Evolutionary conservation across 208 protist species (phyloP), one percentile per base, ranked within the genome.

Genomic region (Acanthamoeba royreba): DNA sequence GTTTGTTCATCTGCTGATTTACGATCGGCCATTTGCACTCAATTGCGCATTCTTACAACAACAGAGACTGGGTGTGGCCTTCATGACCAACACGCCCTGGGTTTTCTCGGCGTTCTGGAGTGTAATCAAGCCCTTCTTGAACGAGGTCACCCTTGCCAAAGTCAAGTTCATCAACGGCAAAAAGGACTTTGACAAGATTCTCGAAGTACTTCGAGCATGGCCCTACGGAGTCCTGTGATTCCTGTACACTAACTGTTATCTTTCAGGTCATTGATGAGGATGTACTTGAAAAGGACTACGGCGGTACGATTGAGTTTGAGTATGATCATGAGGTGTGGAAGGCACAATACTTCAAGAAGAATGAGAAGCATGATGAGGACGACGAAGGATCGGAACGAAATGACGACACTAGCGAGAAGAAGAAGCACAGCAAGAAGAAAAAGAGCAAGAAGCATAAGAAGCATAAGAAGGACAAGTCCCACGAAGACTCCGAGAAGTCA

Each of bases 61-160:
- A n/a, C n/a, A n/a, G 83, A 46, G 83, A 11, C 33, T 90, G 52
- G 83, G 52, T 35, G 52, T 90, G 83, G 46, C 52, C 28, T 90
- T 90, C 83, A 61, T 90, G 52, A 90, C 53, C 52, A 90, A 90
- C 83, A 90, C 83, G 83, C 83, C 83, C 11, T 90, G 83, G 83
- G 53, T 90, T 28, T 90, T 90, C 31, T 72, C 46, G 52, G 83
- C 83, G 33, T 90, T 90, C 38, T 90, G 83, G 83, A 43, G 49
- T 19, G 46, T 61, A 4, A 90, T 90, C 83, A 90, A 90, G 83
- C 83, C 83, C 19, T 90, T 90, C 83, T 35, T 90, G 31, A 90
- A 90, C 83, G 83, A 90, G 52, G 83, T 90, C 28, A 90, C 83
- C 49, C 35, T 90, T 17, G 33, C 52, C 83, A 90, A 90, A 52